Conservation (phyloP, 176 grass and related monocot species). For the Melocanna baccifera region DNA sequence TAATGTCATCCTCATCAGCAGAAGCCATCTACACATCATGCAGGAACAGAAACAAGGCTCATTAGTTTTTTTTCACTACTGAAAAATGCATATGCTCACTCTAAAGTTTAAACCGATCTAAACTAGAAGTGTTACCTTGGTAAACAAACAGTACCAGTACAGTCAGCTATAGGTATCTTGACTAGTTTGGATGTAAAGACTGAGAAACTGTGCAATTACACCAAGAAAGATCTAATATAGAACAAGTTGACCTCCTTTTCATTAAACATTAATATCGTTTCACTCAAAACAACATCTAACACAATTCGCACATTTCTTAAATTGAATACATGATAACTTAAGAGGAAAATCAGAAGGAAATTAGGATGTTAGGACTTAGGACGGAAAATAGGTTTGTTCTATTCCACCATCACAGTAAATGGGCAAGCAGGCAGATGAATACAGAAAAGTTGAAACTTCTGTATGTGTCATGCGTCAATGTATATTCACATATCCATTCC, state of each 20-base stretch:
- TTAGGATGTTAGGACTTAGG: not conserved
- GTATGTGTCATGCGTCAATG: not conserved
- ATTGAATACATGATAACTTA: not conserved
- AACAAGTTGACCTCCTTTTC: not conserved
- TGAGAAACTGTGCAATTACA: not conserved
- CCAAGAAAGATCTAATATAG: not conserved
- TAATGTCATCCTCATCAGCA: constrained; percentile 80
- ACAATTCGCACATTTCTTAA: not conserved
- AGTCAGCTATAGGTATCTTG: constrained; percentile 19
- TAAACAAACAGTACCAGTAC: not conserved
- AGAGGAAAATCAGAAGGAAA: not conserved
- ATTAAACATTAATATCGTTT: not conserved
- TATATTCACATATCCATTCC: not conserved
- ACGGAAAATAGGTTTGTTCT: not conserved
- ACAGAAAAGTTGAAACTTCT: not conserved
- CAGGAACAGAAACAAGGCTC: constrained; percentile 10
- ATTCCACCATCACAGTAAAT: not conserved
- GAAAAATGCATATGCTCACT: constrained; percentile 30
- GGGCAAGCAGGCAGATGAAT: not conserved
- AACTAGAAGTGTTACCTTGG: not conserved
- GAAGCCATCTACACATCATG: constrained; percentile 65
- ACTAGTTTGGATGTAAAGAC: not conserved
- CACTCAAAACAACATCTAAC: not conserved
- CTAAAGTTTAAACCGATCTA: not conserved
- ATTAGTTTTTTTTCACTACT: constrained; percentile 4